Conservation (phyloP, 2,329 filamentous ascomycete genomes). For the Hypomyces rosellus region DNA sequence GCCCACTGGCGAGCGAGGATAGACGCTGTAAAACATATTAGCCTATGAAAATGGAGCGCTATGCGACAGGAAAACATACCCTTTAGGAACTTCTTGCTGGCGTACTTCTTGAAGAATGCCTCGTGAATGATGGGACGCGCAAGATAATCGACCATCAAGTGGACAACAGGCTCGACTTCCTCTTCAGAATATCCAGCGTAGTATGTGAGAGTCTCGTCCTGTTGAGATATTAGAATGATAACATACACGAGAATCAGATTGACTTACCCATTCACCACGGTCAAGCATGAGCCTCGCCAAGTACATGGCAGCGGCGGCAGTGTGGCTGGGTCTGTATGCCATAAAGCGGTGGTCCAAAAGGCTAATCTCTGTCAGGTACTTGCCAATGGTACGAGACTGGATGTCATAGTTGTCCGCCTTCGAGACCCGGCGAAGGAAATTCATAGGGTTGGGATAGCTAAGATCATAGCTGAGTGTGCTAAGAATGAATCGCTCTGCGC, state of each 20-base stretch:
- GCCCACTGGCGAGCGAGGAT: slow-evolving; percentile 90
- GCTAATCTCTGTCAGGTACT: slow-evolving; percentile 97
- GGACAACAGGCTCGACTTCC: slow-evolving; percentile 86
- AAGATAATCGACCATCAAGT: slow-evolving; percentile 95
- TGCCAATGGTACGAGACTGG: slow-evolving; percentile 91
- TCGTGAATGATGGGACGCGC: slow-evolving; percentile 85
- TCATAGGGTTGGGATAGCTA: slow-evolving; percentile 99
- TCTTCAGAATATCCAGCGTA: slow-evolving; percentile 92
- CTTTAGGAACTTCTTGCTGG: slow-evolving; percentile 98
- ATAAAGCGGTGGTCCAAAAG: slow-evolving; percentile 93
- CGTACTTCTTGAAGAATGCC: slow-evolving; percentile 99
- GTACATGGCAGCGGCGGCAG: slow-evolving; percentile 93
- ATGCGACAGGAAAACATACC: slow-evolving; percentile 50
- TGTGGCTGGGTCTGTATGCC: slow-evolving; percentile 77
- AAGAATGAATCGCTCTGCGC: slow-evolving; percentile 93
- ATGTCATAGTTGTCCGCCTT: slow-evolving; percentile 99
- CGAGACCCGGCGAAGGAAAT: slow-evolving; percentile 96
- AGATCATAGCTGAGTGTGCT: slow-evolving; percentile 90
- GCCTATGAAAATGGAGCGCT: not conserved
- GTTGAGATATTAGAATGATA: slow-evolving; percentile 7
- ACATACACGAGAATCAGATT: not conserved
- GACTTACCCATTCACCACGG: slow-evolving; percentile 80
- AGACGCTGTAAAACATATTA: slow-evolving; percentile 54
- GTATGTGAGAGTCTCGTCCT: slow-evolving; percentile 80
- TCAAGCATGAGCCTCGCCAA: slow-evolving; percentile 84